Percentiles rank a stretch among this genome's conserved stretches.
These are phyloP conservation scores for Lichtheimia hyalospora DNA, from an alignment of 371 early-diverging fungal species.

Conservation along the genomic window DNA sequence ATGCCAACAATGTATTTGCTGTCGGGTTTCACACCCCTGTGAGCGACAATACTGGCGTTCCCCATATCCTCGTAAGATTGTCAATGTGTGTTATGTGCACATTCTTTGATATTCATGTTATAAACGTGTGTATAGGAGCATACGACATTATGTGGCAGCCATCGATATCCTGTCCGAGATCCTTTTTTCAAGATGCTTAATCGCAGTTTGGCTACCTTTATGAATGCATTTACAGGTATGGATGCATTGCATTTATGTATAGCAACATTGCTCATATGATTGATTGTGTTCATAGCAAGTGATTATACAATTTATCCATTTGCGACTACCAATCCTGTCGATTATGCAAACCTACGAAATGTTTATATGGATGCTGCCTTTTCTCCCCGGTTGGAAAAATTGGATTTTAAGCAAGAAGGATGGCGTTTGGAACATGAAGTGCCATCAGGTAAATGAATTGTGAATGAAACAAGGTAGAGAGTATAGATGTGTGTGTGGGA, in stretches of 20 bases:
- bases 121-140: conserved; percentile 66
- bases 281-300: conserved; percentile 47
- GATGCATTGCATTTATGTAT: neutral
- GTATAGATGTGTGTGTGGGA: neutral
- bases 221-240: conserved; percentile 94
- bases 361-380: conserved; percentile 96
- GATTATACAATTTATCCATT: conserved; percentile 95
- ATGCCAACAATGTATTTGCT: conserved; percentile 88
- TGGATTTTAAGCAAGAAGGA: conserved; percentile 93
- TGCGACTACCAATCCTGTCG: conserved; percentile 84
- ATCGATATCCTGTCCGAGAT: conserved; percentile 89
- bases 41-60: conserved; percentile 82
- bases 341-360: conserved; percentile 83
- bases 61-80: conserved; percentile 83
- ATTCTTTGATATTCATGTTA: neutral
- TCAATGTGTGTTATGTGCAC: neutral
- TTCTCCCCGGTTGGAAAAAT: conserved; percentile 71
- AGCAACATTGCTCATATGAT: neutral
- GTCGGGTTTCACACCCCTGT: conserved; percentile 91
- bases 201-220: conserved; percentile 93
- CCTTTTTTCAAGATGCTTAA: conserved; percentile 98
- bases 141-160: conserved; percentile 89
- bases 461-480: neutral
- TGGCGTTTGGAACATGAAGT: conserved; percentile 91
- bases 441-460: conserved; percentile 47